Conservation (phyloP, 305 asterid genomes). For the Fraxinus greggii region DNA sequence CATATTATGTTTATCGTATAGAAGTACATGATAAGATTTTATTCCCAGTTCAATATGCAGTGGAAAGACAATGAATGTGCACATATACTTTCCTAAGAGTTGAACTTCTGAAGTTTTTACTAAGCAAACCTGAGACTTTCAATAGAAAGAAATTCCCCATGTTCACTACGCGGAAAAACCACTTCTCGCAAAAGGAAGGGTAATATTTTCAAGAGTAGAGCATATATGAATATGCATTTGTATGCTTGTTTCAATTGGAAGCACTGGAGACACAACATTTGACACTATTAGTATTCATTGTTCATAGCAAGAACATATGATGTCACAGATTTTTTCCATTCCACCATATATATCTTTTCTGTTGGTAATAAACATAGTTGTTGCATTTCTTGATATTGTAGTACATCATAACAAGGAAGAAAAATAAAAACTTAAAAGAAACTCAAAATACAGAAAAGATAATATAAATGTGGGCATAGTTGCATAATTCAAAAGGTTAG, state of each 20-base stretch:
- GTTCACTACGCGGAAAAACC: neutral
- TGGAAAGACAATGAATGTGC: neutral
- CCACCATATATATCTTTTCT: neutral
- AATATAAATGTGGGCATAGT: neutral
- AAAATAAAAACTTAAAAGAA: neutral
- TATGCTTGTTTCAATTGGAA: neutral
- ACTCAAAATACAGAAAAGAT: neutral
- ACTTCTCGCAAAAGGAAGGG: neutral
- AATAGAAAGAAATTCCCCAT: neutral
- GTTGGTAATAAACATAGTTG: neutral
- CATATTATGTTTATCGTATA: neutral
- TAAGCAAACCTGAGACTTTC: neutral
- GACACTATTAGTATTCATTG: neutral
- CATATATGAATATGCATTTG: neutral
- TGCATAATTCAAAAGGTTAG: neutral
- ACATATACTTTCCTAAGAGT: neutral
- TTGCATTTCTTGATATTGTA: neutral
- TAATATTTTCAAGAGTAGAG: neutral
- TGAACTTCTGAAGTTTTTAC: neutral
- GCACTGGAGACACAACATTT: neutral
- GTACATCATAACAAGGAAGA: neutral
- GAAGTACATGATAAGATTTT: neutral
- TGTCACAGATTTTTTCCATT: neutral
- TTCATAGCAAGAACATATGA: neutral
- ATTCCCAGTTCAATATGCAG: neutral